Evolutionary conservation across 441 rosid species (phyloP).

Genomic region (Codiaeum variegatum): DNA sequence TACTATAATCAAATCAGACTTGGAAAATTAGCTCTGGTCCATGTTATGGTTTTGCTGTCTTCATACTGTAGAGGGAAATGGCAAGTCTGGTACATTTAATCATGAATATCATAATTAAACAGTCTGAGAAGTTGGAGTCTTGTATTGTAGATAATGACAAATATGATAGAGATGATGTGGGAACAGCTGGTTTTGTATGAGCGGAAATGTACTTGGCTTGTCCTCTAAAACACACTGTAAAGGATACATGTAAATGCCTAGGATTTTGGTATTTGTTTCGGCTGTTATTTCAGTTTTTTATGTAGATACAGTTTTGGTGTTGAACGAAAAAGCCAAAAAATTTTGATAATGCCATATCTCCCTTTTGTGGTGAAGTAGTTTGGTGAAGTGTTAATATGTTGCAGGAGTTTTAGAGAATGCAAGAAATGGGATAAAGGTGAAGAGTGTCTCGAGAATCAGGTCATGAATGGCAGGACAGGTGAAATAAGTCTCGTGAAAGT

Average conservation of each 20-base stretch:
- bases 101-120: neutral
- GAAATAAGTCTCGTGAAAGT: constrained; percentile 41
- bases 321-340: neutral
- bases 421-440: constrained; percentile 46
- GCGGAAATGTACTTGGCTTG: neutral
- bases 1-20: neutral
- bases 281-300: neutral
- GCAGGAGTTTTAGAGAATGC: neutral
- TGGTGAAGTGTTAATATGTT: no score
- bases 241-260: neutral
- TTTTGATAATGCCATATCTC: no score
- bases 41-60: neutral
- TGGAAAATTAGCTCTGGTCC: neutral
- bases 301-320: neutral
- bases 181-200: neutral
- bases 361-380: no score
- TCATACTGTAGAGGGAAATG: neutral
- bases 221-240: neutral
- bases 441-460: constrained; percentile 49
- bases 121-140: neutral
- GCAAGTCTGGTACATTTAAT: neutral
- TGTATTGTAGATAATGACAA: neutral
- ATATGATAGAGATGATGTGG: neutral
- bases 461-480: constrained; percentile 29
- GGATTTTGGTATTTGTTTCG: neutral